Conservation (phyloP, 78 protist genomes). For the Tieghemostelium lacteum region DNA sequence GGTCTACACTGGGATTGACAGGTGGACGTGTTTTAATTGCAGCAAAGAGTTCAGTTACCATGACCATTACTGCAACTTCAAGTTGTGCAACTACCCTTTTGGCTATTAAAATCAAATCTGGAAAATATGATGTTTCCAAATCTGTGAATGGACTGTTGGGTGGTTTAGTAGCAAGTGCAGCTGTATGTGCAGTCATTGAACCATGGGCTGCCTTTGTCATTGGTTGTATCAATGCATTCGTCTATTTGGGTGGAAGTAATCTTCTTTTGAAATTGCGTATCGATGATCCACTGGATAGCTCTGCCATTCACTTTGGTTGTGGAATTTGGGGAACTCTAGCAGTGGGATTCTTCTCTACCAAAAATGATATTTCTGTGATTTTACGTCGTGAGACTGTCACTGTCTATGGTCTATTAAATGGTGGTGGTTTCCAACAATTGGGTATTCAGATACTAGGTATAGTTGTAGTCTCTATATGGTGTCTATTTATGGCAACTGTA, state of each 20-base stretch:
- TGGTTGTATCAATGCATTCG: conserved; percentile 74
- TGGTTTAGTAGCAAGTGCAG: conserved; percentile 87
- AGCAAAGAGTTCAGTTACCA: conserved; percentile 65
- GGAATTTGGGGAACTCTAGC: conserved; percentile 89
- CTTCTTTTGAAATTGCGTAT: conserved; percentile 30
- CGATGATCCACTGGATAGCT: conserved; percentile 92
- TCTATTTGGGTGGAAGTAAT: conserved; percentile 52
- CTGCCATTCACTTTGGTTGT: conserved; percentile 84
- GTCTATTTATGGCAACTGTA: conserved; percentile 6
- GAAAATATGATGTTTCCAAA: conserved; percentile 24
- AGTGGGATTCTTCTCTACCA: conserved; percentile 69
- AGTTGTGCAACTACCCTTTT: conserved; percentile 74
- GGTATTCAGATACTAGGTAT: conserved; percentile 77
- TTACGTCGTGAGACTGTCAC: background rate
- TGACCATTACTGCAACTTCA: conserved; percentile 75
- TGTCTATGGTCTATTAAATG: conserved; percentile 64
- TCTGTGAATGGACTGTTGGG: conserved; percentile 84
- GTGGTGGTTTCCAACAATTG: conserved; percentile 57
- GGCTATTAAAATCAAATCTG: conserved; percentile 19
- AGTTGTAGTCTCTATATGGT: conserved; percentile 52
- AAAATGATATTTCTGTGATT: conserved; percentile 3
- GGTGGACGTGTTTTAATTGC: conserved; percentile 46
- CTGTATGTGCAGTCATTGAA: conserved; percentile 74
- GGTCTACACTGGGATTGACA: conserved; percentile 77
- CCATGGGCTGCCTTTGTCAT: conserved; percentile 90